Percentiles rank a stretch among this genome's conserved stretches.
Conservation (phyloP, 2,329 filamentous ascomycete genomes). For the Mariannaea sp. region DNA sequence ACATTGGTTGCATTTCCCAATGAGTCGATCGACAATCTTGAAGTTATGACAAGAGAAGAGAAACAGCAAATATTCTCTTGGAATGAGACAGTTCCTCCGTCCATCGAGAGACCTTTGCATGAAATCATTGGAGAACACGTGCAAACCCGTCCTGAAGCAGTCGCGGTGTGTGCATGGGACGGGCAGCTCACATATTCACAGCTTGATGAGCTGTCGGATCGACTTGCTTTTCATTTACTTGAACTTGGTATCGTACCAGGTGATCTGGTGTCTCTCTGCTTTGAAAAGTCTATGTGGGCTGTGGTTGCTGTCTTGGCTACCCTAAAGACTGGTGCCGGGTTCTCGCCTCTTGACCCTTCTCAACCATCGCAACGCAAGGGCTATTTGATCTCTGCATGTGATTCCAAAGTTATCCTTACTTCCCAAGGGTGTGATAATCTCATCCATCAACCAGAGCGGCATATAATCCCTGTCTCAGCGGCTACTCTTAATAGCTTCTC, state of each 20-base stretch:
- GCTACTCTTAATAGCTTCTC: not conserved
- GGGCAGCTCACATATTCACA: conserved; percentile 10
- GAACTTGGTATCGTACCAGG: conserved; percentile 12
- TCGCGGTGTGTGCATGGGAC: conserved; percentile 11
- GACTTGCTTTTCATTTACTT: conserved; percentile 8
- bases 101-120: not conserved
- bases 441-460: not conserved
- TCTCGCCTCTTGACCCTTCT: conserved; percentile 7
- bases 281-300: conserved; percentile 20
- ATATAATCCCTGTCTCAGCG: conserved; percentile 1
- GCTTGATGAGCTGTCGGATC: conserved; percentile 7
- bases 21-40: not conserved
- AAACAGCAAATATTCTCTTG: not conserved
- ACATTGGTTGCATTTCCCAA: not conserved
- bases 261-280: conserved; percentile 7
- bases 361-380: conserved; percentile 1
- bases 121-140: conserved; percentile 2
- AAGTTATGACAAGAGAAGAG: not conserved
- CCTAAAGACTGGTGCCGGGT: conserved; percentile 18
- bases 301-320: conserved; percentile 11
- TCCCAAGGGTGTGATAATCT: not conserved
- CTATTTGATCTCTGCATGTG: not conserved
- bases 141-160: conserved; percentile 3
- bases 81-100: not conserved
- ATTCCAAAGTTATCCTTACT: not conserved